Conservation (phyloP, 768 basidiomycete genomes). For the Boletus sp. region DNA sequence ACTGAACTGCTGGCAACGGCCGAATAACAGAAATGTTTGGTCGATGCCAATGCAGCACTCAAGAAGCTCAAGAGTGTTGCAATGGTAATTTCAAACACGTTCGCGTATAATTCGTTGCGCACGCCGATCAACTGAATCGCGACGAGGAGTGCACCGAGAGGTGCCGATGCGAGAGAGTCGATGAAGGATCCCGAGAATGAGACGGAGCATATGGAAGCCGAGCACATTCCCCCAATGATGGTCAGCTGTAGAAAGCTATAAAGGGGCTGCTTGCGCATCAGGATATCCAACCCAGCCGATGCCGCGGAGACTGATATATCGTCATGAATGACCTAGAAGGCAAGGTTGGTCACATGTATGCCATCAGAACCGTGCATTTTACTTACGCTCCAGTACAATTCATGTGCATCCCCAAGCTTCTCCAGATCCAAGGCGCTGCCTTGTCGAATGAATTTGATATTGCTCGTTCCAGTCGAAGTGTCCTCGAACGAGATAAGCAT, state of each 20-base stretch:
- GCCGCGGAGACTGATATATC: constrained; percentile 73
- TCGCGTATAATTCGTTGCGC: constrained; percentile 75
- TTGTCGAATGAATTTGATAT: constrained; percentile 77
- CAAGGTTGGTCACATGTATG: constrained; percentile 1
- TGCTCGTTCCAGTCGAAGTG: constrained; percentile 72
- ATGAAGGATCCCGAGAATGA: constrained; percentile 76
- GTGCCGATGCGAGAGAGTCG: constrained; percentile 70
- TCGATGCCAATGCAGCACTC: constrained; percentile 68
- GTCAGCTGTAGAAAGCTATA: constrained; percentile 62
- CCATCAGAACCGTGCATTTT: neutral
- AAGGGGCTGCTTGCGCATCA: constrained; percentile 67
- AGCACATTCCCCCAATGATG: constrained; percentile 76
- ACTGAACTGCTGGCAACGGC: constrained; percentile 75
- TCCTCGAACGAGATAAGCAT: constrained; percentile 86
- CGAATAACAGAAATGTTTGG: constrained; percentile 74
- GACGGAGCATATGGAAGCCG: constrained; percentile 69
- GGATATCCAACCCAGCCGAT: constrained; percentile 59
- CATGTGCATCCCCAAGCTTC: constrained; percentile 69
- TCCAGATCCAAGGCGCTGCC: constrained; percentile 69
- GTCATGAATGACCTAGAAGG: constrained; percentile 75
- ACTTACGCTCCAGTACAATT: constrained; percentile 70
- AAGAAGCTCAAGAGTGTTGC: constrained; percentile 79
- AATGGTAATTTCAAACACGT: constrained; percentile 82
- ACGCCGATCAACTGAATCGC: constrained; percentile 68
- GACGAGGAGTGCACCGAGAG: constrained; percentile 74